These are phyloP conservation scores for Raphidocelis subcapitata DNA, from an alignment of 139 green algal species.

Conservation along the genomic window DNA sequence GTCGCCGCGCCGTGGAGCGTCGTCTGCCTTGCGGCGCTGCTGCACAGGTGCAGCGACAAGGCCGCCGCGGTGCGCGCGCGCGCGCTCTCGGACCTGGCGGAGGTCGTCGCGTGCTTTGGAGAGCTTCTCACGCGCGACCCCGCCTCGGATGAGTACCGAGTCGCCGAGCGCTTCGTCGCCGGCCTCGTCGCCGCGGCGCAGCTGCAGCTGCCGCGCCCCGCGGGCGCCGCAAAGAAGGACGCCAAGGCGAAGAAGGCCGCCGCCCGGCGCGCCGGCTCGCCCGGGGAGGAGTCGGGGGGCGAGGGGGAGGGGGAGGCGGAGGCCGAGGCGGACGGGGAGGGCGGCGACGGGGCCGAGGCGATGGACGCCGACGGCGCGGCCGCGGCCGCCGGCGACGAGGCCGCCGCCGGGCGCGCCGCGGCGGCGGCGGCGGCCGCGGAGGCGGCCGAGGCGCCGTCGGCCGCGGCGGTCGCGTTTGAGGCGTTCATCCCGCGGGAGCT, in stretches of 20 bases:
- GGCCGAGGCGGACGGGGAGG: conserved; percentile 5
- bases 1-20: conserved; percentile 50
- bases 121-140: conserved; percentile 16
- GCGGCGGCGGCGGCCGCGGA: too few species aligned
- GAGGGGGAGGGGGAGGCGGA: conserved; percentile 9
- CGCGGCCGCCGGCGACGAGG: neutral
- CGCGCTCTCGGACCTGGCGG: conserved; percentile 46
- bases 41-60: conserved; percentile 53
- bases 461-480: conserved; percentile 5
- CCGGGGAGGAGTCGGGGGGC: too few species aligned
- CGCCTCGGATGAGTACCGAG: neutral
- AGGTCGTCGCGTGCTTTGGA: conserved; percentile 35
- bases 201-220: conserved; percentile 33
- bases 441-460: too few species aligned
- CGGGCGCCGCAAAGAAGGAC: too few species aligned
- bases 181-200: conserved; percentile 28
- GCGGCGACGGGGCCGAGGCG: neutral
- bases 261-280: too few species aligned
- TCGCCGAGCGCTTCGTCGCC: conserved; percentile 30
- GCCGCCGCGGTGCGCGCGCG: conserved; percentile 48
- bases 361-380: neutral
- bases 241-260: neutral
- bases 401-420: neutral
- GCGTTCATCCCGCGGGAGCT: conserved; percentile 16
- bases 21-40: conserved; percentile 53